Conservation (phyloP, 495 filamentous ascomycete genomes). For the Podospora tetraspora region DNA sequence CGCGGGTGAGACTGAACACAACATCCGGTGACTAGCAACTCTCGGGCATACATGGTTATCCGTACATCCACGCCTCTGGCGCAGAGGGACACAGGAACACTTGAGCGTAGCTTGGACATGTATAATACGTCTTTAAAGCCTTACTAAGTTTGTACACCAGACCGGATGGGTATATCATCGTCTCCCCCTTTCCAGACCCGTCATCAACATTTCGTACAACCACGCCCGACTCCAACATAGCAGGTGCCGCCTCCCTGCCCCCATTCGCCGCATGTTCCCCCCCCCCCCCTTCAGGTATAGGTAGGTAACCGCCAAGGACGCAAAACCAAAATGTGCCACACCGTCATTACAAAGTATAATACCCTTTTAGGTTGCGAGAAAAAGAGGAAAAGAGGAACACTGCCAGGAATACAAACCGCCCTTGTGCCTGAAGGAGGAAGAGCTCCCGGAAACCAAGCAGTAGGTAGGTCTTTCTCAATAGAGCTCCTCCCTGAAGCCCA, state of each 20-base stretch:
- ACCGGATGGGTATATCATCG: neutral
- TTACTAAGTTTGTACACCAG: neutral
- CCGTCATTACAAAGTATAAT: neutral
- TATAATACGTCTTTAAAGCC: no score
- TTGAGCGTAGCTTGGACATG: no score
- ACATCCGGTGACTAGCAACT: no score
- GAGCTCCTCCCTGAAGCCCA: neutral
- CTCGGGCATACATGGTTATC: no score
- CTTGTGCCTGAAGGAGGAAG: neutral
- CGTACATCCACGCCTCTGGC: no score
- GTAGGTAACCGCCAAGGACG: neutral
- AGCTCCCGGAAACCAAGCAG: neutral
- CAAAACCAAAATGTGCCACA: neutral
- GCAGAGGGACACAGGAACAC: no score
- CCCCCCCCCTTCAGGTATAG: neutral
- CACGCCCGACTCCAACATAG: neutral
- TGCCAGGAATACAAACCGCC: neutral
- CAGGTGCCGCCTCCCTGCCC: neutral
- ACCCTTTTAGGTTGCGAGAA: neutral
- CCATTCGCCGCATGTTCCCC: neutral
- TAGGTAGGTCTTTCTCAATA: neutral
- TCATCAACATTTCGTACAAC: neutral
- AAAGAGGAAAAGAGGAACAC: neutral
- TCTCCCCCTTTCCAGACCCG: neutral
- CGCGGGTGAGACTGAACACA: neutral